A percentile compares a stretch with the other conserved stretches of the same genome.
These are phyloP conservation scores for Amanita inopinata DNA, from an alignment of 768 basidiomycete species.

Conservation along the genomic window DNA sequence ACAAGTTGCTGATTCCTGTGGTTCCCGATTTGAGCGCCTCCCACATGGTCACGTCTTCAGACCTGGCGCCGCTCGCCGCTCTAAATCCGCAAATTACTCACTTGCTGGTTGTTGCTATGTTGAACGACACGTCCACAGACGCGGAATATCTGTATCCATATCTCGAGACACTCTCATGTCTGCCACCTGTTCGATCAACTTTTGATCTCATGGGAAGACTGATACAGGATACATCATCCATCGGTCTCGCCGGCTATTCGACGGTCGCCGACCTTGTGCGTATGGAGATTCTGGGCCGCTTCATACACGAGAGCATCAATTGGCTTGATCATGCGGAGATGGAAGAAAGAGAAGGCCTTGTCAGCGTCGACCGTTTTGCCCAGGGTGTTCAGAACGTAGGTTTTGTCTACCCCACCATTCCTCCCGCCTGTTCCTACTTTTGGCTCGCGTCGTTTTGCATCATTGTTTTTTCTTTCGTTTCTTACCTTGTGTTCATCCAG, in stretches of 20 bases:
- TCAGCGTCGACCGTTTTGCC: conserved; percentile 65
- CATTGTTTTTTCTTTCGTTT: conserved; percentile 7
- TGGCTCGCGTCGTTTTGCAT: too few species aligned
- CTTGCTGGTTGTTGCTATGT: conserved; percentile 51
- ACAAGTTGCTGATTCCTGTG: conserved; percentile 42
- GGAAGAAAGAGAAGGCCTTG: conserved; percentile 57
- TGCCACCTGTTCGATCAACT: conserved; percentile 64
- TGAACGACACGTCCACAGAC: conserved; percentile 32
- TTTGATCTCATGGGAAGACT: conserved; percentile 68
- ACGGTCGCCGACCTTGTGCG: conserved; percentile 59
- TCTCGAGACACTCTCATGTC: conserved; percentile 50
- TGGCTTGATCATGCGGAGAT: conserved; percentile 64
- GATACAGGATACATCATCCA: conserved; percentile 47
- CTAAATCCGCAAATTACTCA: conserved; percentile 64
- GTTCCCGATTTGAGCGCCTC: conserved; percentile 35
- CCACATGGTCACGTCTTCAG: conserved; percentile 54
- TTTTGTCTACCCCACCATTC: too few species aligned
- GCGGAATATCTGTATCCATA: conserved; percentile 36
- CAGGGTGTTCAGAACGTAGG: conserved; percentile 66
- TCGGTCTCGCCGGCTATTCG: conserved; percentile 34
- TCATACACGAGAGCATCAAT: conserved; percentile 59
- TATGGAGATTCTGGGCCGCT: conserved; percentile 56
- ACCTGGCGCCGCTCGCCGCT: conserved; percentile 55
- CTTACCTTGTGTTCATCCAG: conserved; percentile 24
- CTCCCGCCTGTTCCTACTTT: too few species aligned